Base-by-base conservation (phyloP, 257 asterid species). In the Thymus mandschuricus region DNA sequence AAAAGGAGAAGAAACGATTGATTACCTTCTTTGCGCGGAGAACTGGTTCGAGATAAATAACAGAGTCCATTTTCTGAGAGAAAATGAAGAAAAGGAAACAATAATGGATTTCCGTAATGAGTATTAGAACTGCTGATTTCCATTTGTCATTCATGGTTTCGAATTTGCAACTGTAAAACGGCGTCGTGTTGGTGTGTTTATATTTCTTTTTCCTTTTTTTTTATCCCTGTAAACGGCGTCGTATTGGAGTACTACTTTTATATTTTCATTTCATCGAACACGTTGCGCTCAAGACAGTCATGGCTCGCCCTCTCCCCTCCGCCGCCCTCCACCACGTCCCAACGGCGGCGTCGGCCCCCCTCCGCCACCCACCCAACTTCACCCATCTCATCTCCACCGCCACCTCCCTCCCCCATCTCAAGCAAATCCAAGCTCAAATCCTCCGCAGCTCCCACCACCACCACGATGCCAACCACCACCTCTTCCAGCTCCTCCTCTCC, bases 371-470 rank as follows among this genome's bases (percentile, higher is more conserved):
- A 10, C 77, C 80, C 50, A 70, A 69, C 75, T 12, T 78, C 59
- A 13, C 77, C 74, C 64, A 74, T 60, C 75, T 81, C 76, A 80
- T 85, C 49, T 78, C 84, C 77, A 52, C 80, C 74, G 85, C 84
- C 70, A 64, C 83, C 58, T 70, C 92, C 38, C 82, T 88, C 77
- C 73, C 82, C 13, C 90, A 85, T 29, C 82, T 88, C 59, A 90
- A 86, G 66, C 92, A 88, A 85, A 62, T 86, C 76, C 93, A 88
- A 41, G 78, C 90, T 68, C 87, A 79, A 8, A 73, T 90, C 75
- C 87, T 82, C 61, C 85, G 65, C 69, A 76, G 35, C 64, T 70
- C 78, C 62, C 78, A 76, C 78, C 63, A 73, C 45, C 84, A 80
- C 30, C 55, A 75, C 15, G 72, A 75, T 12, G 72, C 71, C 77